These are phyloP conservation scores for Aciculoconidium aculeatum DNA, from an alignment of 805 yeast genomes.

Conservation along the genomic window DNA sequence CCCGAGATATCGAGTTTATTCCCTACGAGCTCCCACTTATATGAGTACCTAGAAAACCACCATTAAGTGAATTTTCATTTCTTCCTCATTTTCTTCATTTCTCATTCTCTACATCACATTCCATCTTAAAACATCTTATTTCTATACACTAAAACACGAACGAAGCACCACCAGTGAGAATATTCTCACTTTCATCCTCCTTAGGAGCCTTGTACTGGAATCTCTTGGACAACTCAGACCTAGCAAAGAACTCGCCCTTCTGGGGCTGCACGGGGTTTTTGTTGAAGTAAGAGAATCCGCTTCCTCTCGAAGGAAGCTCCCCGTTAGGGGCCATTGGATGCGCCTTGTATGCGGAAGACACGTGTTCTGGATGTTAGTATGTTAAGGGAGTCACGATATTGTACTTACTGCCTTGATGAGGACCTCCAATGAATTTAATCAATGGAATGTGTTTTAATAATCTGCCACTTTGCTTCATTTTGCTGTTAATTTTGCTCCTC, in stretches of 20 bases:
- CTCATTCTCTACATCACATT: background rate
- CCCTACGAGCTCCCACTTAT: too few species aligned
- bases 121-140: background rate
- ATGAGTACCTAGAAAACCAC: too few species aligned
- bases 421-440: slow-evolving; percentile 85
- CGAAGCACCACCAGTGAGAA: slow-evolving; percentile 82
- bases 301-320: slow-evolving; percentile 26
- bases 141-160: slow-evolving; percentile 32
- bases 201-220: slow-evolving; percentile 64
- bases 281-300: slow-evolving; percentile 13
- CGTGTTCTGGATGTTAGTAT: slow-evolving; percentile 10
- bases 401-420: slow-evolving; percentile 50
- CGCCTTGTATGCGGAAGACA: slow-evolving; percentile 21
- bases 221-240: slow-evolving; percentile 65
- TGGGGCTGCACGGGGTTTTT: slow-evolving; percentile 36
- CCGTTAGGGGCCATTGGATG: slow-evolving; percentile 43
- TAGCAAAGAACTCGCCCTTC: slow-evolving; percentile 42
- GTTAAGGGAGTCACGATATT: background rate
- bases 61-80: too few species aligned
- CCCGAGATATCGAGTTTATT: too few species aligned
- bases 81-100: background rate
- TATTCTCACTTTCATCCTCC: slow-evolving; percentile 66
- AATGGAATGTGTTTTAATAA: slow-evolving; percentile 52
- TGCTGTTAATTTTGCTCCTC: slow-evolving; percentile 1
- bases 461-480: slow-evolving; percentile 29